Evolutionary conservation across 2,329 filamentous ascomycete species (phyloP), one percentile per base, ranked within the genome.

Genomic region (Leptographium wingfieldii): DNA sequence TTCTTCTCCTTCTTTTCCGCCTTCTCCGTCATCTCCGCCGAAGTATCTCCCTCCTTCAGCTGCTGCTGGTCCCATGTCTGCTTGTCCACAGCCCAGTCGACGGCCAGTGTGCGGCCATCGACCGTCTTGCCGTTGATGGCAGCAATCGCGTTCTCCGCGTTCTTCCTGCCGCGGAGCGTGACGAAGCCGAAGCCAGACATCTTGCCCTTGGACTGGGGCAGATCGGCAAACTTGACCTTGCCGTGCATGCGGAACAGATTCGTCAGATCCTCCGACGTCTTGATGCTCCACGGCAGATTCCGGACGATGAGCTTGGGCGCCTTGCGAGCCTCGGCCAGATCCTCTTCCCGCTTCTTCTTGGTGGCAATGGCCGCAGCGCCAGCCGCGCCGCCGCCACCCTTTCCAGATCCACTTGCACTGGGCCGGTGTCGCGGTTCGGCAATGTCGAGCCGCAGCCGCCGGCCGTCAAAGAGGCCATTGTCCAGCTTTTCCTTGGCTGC

Each of bases 1-100:
- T 70, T 65, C 10, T 69, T 65, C 5, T 63, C 64, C 27, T 65
- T 59, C 22, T 69, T 70, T 61, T 69, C 71, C 29, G 65, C 63
- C 60, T 70, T 67, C 46, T 71, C 73, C 22, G 72, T 71, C 16
- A 71, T 72, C 5, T 65, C 64, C 16, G 19, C 64, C 16, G 16
- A 3, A 19, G 40, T 3, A 19, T 46, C 19, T 9, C 16, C 43
- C 43, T 46, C 43, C 19, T 46, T 16, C 14, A 65, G 63, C 19
- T 59, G 57, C 25, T 61, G 60, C 70, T 84, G 79, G 63, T 92
- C 82, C 90, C 90, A 99, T 7, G 86, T 84, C 51, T 86, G 80
- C 75, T 95, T 96, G 62, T 96, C 90, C 3, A 97, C 91, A 38
- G 95, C 92, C 90, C 90, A 99, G 74, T 99, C 94, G 7, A 99